phyloP scores from a whole-genome alignment of 495 filamentous ascomycete genomes.

The Neurospora africana region DNA sequence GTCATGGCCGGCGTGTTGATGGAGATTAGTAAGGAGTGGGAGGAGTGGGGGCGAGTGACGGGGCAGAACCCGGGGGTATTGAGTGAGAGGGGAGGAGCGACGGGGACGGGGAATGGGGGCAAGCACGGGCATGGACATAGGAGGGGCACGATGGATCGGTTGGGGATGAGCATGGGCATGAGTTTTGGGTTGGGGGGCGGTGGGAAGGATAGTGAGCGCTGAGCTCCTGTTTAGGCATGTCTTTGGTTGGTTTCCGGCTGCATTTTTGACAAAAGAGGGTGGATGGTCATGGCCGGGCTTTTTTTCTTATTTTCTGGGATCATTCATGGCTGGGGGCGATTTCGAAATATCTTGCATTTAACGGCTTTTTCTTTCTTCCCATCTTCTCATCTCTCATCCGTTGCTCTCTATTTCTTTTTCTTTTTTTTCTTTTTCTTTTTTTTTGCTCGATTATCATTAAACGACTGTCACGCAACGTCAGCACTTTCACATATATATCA shows the following conservation, averaged over 20 bases:
- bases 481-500: background rate
- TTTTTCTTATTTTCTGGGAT: background rate
- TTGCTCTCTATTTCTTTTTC: too few species aligned
- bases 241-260: too few species aligned
- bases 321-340: too few species aligned
- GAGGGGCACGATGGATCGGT: background rate
- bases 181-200: background rate
- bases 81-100: background rate
- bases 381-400: background rate
- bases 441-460: background rate
- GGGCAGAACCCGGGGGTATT: conserved; percentile 2
- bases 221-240: too few species aligned
- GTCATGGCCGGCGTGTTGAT: conserved; percentile 91
- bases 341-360: background rate
- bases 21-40: conserved; percentile 91
- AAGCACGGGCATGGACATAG: background rate
- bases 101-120: background rate
- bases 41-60: conserved; percentile 64
- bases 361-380: background rate
- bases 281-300: background rate
- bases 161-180: background rate
- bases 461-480: background rate
- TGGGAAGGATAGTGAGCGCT: background rate
- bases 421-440: background rate
- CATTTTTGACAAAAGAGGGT: too few species aligned